Conservation (phyloP, 2,329 filamentous ascomycete genomes). For the Microdochium paspali region DNA sequence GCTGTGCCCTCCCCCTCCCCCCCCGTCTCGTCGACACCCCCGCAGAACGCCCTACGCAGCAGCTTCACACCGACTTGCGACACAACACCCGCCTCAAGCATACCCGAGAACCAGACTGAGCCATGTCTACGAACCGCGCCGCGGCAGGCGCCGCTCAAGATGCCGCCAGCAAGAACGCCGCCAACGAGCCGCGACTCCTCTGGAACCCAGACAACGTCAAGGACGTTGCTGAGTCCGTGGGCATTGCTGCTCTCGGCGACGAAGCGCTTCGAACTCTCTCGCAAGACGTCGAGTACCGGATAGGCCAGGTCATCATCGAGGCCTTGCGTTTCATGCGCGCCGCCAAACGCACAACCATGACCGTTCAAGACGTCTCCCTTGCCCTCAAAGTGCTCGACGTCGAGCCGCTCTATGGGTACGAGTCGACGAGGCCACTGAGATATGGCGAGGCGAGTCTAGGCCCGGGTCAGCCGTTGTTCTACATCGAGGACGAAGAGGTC, state of each 20-base stretch:
- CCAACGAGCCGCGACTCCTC: slow-evolving; percentile 38
- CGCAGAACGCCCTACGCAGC: not conserved
- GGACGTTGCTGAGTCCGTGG: slow-evolving; percentile 93
- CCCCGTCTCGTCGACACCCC: too few relatives aligned
- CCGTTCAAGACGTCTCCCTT: slow-evolving; percentile 80
- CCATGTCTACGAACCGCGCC: not conserved
- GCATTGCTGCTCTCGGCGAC: slow-evolving; percentile 70
- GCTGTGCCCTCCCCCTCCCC: too few relatives aligned
- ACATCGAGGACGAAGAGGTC: slow-evolving; percentile 96
- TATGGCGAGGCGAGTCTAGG: slow-evolving; percentile 93
- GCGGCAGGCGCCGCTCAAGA: not conserved
- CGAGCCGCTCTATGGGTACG: slow-evolving; percentile 93
- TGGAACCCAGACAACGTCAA: slow-evolving; percentile 96
- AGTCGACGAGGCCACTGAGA: slow-evolving; percentile 76
- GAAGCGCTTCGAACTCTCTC: slow-evolving; percentile 82
- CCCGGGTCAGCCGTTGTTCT: slow-evolving; percentile 88
- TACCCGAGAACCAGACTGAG: not conserved
- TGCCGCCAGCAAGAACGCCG: not conserved
- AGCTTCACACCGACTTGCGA: not conserved
- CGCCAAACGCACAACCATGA: slow-evolving; percentile 74
- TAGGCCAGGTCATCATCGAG: slow-evolving; percentile 89
- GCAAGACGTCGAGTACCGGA: slow-evolving; percentile 90
- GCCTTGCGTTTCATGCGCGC: slow-evolving; percentile 95
- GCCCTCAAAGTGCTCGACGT: slow-evolving; percentile 82
- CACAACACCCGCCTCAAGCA: not conserved